phyloP scores from a whole-genome alignment of 225 moss, liverwort and hornwort species.

The Sphagnum tenellum region DNA sequence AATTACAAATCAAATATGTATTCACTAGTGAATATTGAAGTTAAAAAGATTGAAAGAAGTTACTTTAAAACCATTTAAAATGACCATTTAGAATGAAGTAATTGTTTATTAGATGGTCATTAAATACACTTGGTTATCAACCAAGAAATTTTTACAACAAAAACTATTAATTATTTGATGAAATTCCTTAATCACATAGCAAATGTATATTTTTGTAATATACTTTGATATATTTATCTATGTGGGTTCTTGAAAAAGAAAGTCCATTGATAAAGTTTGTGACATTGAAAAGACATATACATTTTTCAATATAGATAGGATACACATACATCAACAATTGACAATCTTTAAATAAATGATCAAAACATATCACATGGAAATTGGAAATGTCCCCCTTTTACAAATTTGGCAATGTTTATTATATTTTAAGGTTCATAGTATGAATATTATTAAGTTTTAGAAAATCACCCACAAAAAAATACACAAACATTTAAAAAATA shows the following conservation, averaged over 20 bases:
- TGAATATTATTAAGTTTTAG: background rate
- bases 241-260: conserved; percentile 2
- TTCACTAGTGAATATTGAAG: background rate
- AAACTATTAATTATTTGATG: background rate
- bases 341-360: background rate
- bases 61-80: background rate
- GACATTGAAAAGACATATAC: no score
- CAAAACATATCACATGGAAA: background rate
- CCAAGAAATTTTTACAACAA: background rate
- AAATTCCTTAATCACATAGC: background rate
- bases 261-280: background rate
- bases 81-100: background rate
- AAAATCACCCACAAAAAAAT: background rate
- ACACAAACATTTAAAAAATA: conserved; percentile 1
- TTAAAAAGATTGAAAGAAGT: background rate
- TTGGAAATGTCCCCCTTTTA: background rate
- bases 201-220: conserved; percentile 1
- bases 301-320: background rate
- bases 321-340: background rate
- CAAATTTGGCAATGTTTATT: background rate
- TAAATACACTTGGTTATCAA: background rate
- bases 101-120: background rate
- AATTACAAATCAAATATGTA: background rate
- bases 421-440: background rate
- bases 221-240: background rate